A percentile compares a stretch with the other conserved stretches of the same genome.
Evolutionary conservation across 768 basidiomycete species (phyloP).

Genomic region (Lactarius hengduanensis): DNA sequence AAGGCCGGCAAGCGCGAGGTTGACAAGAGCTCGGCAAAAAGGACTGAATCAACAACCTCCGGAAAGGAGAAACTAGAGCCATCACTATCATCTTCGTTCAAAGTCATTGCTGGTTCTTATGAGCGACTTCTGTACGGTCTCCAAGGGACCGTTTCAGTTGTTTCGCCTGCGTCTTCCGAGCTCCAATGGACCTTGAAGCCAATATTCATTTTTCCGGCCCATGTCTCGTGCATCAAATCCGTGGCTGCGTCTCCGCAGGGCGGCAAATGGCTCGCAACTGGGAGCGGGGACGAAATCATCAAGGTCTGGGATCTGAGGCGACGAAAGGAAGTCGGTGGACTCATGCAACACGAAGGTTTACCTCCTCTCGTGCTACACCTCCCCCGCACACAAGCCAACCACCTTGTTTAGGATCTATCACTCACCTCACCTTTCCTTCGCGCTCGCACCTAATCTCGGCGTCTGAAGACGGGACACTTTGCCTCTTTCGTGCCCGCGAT

Average conservation of each 20-base stretch:
- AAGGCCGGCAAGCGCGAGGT: slow-evolving; percentile 31
- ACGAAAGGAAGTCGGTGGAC: slow-evolving; percentile 89
- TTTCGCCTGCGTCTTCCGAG: slow-evolving; percentile 31
- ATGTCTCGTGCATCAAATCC: slow-evolving; percentile 89
- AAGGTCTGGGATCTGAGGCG: slow-evolving; percentile 95
- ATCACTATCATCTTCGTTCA: slow-evolving; percentile 62
- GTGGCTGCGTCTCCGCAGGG: slow-evolving; percentile 85
- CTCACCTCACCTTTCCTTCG: slow-evolving; percentile 80
- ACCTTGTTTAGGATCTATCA: slow-evolving; percentile 73
- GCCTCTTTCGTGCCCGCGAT: slow-evolving; percentile 89
- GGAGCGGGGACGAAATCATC: slow-evolving; percentile 93
- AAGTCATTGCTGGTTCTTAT: slow-evolving; percentile 89
- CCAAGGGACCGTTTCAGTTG: slow-evolving; percentile 54
- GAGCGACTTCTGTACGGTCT: slow-evolving; percentile 95
- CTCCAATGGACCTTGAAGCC: slow-evolving; percentile 57
- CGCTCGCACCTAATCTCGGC: slow-evolving; percentile 88
- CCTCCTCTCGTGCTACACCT: slow-evolving; percentile 7
- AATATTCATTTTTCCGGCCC: slow-evolving; percentile 95
- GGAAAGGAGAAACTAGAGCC: slow-evolving; percentile 3
- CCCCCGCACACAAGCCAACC: neutral
- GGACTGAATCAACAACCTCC: slow-evolving; percentile 28
- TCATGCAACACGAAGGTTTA: slow-evolving; percentile 92
- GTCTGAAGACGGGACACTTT: slow-evolving; percentile 89
- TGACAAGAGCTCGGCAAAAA: slow-evolving; percentile 2
- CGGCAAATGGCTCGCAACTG: slow-evolving; percentile 95